Conservation (phyloP, 2,329 filamentous ascomycete genomes). For the Trichophyton schoenleinii region DNA sequence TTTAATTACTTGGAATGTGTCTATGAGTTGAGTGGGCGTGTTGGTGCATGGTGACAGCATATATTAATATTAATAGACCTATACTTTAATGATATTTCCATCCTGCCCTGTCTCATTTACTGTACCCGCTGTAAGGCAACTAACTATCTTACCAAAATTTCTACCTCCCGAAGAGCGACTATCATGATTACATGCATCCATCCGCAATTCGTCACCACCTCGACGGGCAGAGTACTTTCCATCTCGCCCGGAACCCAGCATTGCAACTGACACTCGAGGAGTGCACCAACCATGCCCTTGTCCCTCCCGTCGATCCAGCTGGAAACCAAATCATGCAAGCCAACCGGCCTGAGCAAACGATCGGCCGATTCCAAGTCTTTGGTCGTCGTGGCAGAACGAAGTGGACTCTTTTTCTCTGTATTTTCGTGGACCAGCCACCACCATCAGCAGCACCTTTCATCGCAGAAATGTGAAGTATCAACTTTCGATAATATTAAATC, state of each 20-base stretch:
- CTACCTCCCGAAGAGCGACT: background rate
- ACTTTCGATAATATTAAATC: background rate
- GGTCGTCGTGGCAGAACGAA: background rate
- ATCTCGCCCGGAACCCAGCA: background rate
- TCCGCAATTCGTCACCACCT: background rate
- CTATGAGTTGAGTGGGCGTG: conserved; percentile 2
- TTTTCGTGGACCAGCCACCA: background rate
- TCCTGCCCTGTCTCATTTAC: background rate
- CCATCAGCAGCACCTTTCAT: background rate
- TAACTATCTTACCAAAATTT: background rate
- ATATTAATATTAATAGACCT: conserved; percentile 3
- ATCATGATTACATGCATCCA: background rate
- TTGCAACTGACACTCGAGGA: background rate
- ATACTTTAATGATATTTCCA: background rate
- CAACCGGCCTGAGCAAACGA: background rate
- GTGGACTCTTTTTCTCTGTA: background rate
- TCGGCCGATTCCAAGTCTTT: background rate
- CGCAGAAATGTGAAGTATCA: background rate
- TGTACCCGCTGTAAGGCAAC: background rate
- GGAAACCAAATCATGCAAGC: background rate
- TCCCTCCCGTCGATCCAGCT: background rate
- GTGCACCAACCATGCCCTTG: background rate
- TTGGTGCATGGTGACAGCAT: conserved; percentile 1
- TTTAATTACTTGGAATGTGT: background rate
- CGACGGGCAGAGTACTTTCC: too few species aligned